Evolutionary conservation across 805 yeast species (phyloP), one percentile per base, ranked within the genome.

Genomic region (Candida oleophila): DNA sequence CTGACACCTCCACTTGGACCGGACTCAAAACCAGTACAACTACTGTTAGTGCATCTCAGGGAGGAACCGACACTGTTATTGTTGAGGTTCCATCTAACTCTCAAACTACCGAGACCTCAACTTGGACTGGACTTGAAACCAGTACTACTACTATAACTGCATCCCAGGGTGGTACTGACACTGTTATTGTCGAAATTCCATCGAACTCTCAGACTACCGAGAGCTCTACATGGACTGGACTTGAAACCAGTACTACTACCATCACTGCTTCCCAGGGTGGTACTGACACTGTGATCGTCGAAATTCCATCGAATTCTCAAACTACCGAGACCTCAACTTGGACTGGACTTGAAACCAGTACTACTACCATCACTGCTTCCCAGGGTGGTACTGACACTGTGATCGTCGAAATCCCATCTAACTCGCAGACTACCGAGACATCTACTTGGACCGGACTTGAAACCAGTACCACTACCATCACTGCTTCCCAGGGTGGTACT

Each of bases 111-210:
- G 15, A 22, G 16, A 47, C 49, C 15, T 5, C n/a, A 5, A 41
- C 45, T 20, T 48, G 48, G 48, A 33, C 38, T 14, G 38, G 38
- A 8, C 15, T n/a, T 12, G 15, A 8, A 9, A 34, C 38, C 38
- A n/a, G 15, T n/a, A 14, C 38, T n/a, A 34, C 18, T 14, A 34
- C 38, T 34, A 7, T 14, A 7, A 34, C 18, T 7, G 38, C 38
- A 34, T 14, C 18, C 8, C 18, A 14, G 8, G 43, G 43, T 4
- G 33, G 20, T 8, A 34, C 38, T 22, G 48, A 40, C 18, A 43
- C 41, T 25, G 39, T 42, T 15, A 44, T 45, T 19, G 46, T 51
- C 9, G 48, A 51, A 21, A 38, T 49, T 16, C 53, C 53, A 18
- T 35, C 43, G 7, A 28, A 28, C 32, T 21, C 43, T 12, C 15